These are phyloP conservation scores for Colletotrichum sp. DNA, from an alignment of 2,329 filamentous ascomycete genomes.

Conservation along the genomic window DNA sequence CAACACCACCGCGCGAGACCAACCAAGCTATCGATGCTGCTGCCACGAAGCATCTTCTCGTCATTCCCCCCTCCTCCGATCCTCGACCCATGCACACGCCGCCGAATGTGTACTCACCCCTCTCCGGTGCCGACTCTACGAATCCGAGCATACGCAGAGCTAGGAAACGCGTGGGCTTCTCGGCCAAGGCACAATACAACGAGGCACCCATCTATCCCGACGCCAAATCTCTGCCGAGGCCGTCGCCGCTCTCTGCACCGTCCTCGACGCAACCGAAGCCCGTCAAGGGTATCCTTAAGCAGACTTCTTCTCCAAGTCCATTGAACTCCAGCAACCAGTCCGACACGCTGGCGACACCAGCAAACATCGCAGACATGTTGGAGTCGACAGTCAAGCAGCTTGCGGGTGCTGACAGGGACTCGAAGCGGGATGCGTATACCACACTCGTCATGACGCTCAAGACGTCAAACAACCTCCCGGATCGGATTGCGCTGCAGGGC, in stretches of 20 bases:
- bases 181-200: conserved; percentile 59
- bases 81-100: conserved; percentile 55
- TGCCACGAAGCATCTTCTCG: conserved; percentile 36
- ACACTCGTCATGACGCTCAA: conserved; percentile 78
- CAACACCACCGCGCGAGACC: conserved; percentile 69
- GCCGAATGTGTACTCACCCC: conserved; percentile 51
- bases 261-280: conserved; percentile 48
- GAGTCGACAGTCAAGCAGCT: conserved; percentile 85
- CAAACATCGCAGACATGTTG: conserved; percentile 78
- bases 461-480: conserved; percentile 81
- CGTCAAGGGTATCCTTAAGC: conserved; percentile 79
- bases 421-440: conserved; percentile 84
- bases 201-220: conserved; percentile 53
- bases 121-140: conserved; percentile 44
- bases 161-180: conserved; percentile 64
- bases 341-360: conserved; percentile 41
- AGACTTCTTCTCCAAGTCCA: conserved; percentile 55
- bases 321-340: conserved; percentile 42
- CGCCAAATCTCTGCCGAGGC: conserved; percentile 38
- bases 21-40: conserved; percentile 39
- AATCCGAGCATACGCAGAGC: conserved; percentile 47
- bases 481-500: conserved; percentile 71
- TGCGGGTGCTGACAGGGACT: conserved; percentile 72
- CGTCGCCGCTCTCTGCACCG: conserved; percentile 45
- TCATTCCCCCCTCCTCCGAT: conserved; percentile 42